phyloP scores from a whole-genome alignment of 2,329 filamentous ascomycete genomes.

The Bipolaris sorokiniana region DNA sequence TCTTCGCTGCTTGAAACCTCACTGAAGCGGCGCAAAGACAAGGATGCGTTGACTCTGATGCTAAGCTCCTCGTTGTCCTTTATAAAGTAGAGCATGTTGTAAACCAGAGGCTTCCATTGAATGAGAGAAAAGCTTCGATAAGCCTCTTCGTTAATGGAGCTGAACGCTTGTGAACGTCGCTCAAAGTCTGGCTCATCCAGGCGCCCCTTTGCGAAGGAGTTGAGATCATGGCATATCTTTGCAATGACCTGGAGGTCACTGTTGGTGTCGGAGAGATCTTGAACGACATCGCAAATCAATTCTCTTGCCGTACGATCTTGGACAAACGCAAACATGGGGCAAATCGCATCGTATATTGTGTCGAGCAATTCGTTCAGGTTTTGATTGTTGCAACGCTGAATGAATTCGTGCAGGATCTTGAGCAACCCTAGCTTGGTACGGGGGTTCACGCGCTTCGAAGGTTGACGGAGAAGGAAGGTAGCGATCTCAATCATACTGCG shows the following conservation, averaged over 20 bases:
- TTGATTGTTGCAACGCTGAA: slow-evolving; percentile 67
- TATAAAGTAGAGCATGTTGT: slow-evolving; percentile 89
- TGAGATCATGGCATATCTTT: slow-evolving; percentile 75
- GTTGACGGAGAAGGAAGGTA: slow-evolving; percentile 81
- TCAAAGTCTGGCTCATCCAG: slow-evolving; percentile 91
- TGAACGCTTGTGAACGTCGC: slow-evolving; percentile 77
- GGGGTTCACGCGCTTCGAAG: slow-evolving; percentile 80
- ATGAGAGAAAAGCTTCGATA: slow-evolving; percentile 66
- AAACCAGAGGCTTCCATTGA: slow-evolving; percentile 86
- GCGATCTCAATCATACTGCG: slow-evolving; percentile 80
- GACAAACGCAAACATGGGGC: slow-evolving; percentile 88
- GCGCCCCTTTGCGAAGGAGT: slow-evolving; percentile 73
- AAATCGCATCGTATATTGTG: slow-evolving; percentile 74
- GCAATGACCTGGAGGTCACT: slow-evolving; percentile 67
- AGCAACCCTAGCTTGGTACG: slow-evolving; percentile 83
- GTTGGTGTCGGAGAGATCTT: slow-evolving; percentile 71
- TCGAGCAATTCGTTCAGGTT: slow-evolving; percentile 65
- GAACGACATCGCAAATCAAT: slow-evolving; percentile 74
- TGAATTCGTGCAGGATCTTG: slow-evolving; percentile 79
- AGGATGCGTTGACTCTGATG: slow-evolving; percentile 81
- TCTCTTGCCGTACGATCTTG: slow-evolving; percentile 78
- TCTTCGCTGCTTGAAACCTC: slow-evolving; percentile 58
- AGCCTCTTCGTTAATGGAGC: slow-evolving; percentile 68
- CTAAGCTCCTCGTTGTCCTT: slow-evolving; percentile 86
- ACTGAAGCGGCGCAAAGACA: slow-evolving; percentile 79